Evolutionary conservation across 2,329 filamentous ascomycete species (phyloP).

Genomic region (Fonsecaea erecta): DNA sequence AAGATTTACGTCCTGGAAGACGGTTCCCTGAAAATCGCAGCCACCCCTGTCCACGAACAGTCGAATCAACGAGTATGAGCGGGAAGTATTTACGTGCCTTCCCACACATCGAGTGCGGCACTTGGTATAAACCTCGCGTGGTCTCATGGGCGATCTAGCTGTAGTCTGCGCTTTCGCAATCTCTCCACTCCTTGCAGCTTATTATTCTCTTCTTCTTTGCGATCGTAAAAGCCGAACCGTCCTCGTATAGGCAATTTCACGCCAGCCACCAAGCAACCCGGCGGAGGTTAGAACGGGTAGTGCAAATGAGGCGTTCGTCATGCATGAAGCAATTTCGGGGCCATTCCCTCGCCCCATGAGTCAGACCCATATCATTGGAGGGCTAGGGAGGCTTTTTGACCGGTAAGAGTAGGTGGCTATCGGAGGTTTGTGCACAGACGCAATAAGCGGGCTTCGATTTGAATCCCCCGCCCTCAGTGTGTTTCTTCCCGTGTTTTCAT

Average conservation of each 20-base stretch:
- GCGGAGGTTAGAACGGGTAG: background rate
- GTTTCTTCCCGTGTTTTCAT: background rate
- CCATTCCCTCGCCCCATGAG: background rate
- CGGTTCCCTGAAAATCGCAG: background rate
- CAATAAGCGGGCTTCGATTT: background rate
- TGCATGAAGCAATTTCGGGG: conserved; percentile 13
- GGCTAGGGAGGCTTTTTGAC: background rate
- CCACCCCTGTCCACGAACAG: background rate
- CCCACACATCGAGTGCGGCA: too few relatives aligned
- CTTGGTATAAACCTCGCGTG: background rate
- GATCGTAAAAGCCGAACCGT: background rate
- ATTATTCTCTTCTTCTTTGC: background rate
- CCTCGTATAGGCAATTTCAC: background rate
- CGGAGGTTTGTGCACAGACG: background rate
- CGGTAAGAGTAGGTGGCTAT: background rate
- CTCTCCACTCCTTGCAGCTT: too few relatives aligned
- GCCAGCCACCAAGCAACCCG: conserved; percentile 9
- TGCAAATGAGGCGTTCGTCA: background rate
- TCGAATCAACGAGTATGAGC: too few relatives aligned
- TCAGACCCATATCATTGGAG: background rate
- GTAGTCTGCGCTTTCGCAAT: too few relatives aligned
- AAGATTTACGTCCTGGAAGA: background rate
- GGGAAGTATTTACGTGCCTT: too few relatives aligned
- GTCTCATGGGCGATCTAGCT: too few relatives aligned
- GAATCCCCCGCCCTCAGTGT: background rate